phyloP scores from a whole-genome alignment of 2,329 filamentous ascomycete species.

The Karstenula rhodostoma region DNA sequence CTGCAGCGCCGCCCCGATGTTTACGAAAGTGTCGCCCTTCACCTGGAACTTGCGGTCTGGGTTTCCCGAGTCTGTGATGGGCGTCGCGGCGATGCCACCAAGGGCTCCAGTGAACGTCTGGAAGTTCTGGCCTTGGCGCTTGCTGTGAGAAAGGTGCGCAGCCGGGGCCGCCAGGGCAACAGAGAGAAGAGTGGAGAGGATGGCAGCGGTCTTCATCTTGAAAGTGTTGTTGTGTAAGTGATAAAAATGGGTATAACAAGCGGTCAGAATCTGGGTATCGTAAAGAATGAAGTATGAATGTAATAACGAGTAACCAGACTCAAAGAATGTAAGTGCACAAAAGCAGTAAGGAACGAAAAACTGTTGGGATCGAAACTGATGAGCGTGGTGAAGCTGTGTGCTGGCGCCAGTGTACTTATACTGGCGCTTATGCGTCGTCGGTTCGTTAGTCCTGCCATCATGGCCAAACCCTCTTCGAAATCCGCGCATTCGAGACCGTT shows the following conservation, averaged over 20 bases:
- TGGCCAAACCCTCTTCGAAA: not conserved
- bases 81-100: conserved; percentile 34
- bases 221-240: conserved; percentile 3
- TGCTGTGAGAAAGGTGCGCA: conserved; percentile 1
- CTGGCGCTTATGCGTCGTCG: not conserved
- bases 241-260: conserved; percentile 3
- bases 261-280: conserved; percentile 8
- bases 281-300: conserved; percentile 14
- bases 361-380: conserved; percentile 1
- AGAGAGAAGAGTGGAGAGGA: conserved; percentile 27
- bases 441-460: not conserved
- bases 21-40: conserved; percentile 58
- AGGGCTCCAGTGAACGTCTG: conserved; percentile 36
- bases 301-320: conserved; percentile 40
- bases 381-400: not conserved
- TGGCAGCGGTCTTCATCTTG: conserved; percentile 34
- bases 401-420: conserved; percentile 17
- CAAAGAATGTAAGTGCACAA: conserved; percentile 35
- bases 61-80: conserved; percentile 38
- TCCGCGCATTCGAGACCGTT: conserved; percentile 13
- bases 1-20: conserved; percentile 63
- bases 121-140: conserved; percentile 28
- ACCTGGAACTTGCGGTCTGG: conserved; percentile 53
- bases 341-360: conserved; percentile 21
- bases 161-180: conserved; percentile 27